Base-by-base conservation (phyloP, 1,139 yeast species). In the Debaryomyces coudertii region DNA sequence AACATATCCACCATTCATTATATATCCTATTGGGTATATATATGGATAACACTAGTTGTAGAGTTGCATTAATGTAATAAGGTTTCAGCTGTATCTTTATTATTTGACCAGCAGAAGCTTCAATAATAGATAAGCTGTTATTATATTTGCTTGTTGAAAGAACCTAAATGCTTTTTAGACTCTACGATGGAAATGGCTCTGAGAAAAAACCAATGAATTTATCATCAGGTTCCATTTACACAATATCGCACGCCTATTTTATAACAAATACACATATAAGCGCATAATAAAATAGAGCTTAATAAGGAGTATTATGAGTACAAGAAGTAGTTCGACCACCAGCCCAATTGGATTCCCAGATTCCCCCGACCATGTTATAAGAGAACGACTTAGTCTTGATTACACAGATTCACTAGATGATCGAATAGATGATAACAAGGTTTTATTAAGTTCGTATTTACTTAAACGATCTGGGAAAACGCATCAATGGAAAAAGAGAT, bases 401-500 rank as follows among this genome's bases (percentile, higher is more conserved):
- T 14, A 15, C 5, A 3, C 40, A 36, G 27, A 38, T n/a, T 25
- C 29, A 7, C 25, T 14, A 20, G 41, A 38, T 18, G 30, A 38
- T 7, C 41, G 20, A 12, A 39, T 53, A 7, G 52, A 49, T 8
- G 49, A 49, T 20, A 54, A 58, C 41, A 45, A 46, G 33, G 44
- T 54, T 1, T 28, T 59, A 11, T 37, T 47, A 2, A 49, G 56
- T 2, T 54, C 61, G 1, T 53, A 57, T 31, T 47, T 66, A 12
- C 47, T 50, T 34, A 66, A 66, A 43, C 53, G 64, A 30, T 56
- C 62, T 14, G 53, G 54, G 24, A 58, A 51, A 41, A 61, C 68
- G 7, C 63, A 60, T 43, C 63, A 57, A 40, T 80, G 85, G 85
- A 74, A 71, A 53, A 66, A 69, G 48, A 63, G 71, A 33, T 83